A percentile compares a stretch with the other conserved stretches of the same genome.
Conservation (phyloP, 768 basidiomycete species). For the Filobasidium floriforme region DNA sequence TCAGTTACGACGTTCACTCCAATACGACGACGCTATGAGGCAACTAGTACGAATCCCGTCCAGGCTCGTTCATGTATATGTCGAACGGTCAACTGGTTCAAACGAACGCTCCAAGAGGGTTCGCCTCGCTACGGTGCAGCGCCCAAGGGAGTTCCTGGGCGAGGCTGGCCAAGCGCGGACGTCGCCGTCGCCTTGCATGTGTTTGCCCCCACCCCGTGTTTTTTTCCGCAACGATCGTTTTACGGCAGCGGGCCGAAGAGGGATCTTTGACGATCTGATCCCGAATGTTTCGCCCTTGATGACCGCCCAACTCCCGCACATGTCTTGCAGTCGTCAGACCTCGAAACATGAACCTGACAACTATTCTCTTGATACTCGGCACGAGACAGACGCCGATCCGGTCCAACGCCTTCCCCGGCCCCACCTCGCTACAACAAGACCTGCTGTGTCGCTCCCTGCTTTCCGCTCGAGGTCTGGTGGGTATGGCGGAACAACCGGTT, state of each 20-base stretch:
- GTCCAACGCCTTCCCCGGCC: not conserved
- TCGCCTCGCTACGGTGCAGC: not conserved
- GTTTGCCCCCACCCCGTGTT: not conserved
- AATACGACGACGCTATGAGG: not conserved
- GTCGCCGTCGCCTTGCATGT: no score
- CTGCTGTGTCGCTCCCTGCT: no score
- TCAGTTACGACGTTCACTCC: not conserved
- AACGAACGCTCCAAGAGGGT: not conserved
- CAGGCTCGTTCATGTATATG: not conserved
- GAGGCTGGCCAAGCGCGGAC: not conserved
- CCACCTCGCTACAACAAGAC: not conserved
- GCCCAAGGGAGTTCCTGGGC: not conserved
- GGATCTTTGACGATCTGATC: not conserved
- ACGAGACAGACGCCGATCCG: not conserved
- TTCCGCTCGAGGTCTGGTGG: no score
- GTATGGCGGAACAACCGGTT: no score
- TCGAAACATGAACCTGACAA: conserved; percentile 2
- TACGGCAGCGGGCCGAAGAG: not conserved
- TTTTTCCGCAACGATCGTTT: conserved; percentile 5
- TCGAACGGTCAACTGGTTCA: not conserved
- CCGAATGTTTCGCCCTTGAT: not conserved
- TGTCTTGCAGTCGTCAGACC: not conserved
- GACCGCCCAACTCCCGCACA: not conserved
- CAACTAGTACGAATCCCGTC: not conserved
- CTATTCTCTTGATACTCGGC: not conserved